Evolutionary conservation across 2,329 filamentous ascomycete species (phyloP).

Genomic region (Dryadomyces quercivorus): DNA sequence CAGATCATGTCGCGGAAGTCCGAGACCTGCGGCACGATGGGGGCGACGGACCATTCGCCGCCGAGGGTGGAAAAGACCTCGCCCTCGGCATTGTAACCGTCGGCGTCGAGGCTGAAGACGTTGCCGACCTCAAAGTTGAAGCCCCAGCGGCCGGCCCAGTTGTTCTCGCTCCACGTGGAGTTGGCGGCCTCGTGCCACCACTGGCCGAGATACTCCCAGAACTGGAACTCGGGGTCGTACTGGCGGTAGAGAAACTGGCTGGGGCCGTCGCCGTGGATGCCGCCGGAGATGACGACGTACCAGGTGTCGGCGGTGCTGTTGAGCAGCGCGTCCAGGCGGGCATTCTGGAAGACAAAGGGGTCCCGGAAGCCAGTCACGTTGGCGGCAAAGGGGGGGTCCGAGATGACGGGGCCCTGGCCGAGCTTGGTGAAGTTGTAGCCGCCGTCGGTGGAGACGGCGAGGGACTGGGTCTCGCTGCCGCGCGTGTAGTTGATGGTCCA

Average conservation of each 20-base stretch:
- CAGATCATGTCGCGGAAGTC: slow-evolving; percentile 2
- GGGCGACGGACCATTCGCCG: not conserved
- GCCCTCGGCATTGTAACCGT: not conserved
- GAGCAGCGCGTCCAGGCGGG: not conserved
- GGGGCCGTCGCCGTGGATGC: not conserved
- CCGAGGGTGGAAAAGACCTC: not conserved
- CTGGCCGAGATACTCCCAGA: slow-evolving; percentile 2
- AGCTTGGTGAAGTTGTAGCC: slow-evolving; percentile 1
- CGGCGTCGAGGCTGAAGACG: slow-evolving; percentile 1
- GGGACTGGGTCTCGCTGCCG: slow-evolving; percentile 3
- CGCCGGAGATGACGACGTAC: slow-evolving; percentile 1
- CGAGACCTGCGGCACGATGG: slow-evolving; percentile 3
- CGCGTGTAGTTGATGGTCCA: slow-evolving; percentile 13
- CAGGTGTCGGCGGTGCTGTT: not conserved
- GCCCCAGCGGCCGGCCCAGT: slow-evolving; percentile 3
- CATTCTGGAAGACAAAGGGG: slow-evolving; percentile 3
- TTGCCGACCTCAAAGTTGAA: slow-evolving; percentile 2
- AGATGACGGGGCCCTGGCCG: not conserved
- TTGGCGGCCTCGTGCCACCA: slow-evolving; percentile 2
- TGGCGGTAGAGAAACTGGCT: slow-evolving; percentile 3
- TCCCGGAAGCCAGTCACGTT: slow-evolving; percentile 1
- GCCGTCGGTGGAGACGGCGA: not conserved
- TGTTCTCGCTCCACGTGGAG: not conserved
- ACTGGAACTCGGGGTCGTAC: slow-evolving; percentile 1
- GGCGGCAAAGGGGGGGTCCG: not conserved